phyloP scores from a whole-genome alignment of 1,284 basidiomycete species.

The Cystobasidiaceae sp. region DNA sequence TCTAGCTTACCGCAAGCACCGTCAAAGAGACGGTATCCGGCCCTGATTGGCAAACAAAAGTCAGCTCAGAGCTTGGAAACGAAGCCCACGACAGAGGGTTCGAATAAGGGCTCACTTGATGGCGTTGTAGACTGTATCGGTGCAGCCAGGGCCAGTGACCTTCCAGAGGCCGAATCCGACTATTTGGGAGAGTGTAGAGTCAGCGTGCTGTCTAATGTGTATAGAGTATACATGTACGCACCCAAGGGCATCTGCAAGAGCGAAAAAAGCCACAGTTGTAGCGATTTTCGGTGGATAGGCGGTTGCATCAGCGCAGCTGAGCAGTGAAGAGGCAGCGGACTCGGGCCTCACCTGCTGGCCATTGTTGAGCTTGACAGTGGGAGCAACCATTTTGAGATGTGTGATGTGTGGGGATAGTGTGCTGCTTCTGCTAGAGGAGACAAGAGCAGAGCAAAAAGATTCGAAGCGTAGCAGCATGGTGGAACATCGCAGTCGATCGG shows the following conservation, averaged over 20 bases:
- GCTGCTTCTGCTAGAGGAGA: neutral
- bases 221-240: neutral
- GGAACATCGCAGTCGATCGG: no score
- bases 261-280: neutral
- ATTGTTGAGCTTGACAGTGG: constrained; percentile 24
- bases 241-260: constrained; percentile 24
- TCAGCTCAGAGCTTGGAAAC: neutral
- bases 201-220: neutral
- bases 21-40: constrained; percentile 51
- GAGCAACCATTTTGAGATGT: constrained; percentile 22
- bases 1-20: constrained; percentile 44
- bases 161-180: constrained; percentile 35
- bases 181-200: neutral
- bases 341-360: constrained; percentile 12
- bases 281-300: neutral
- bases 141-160: constrained; percentile 12
- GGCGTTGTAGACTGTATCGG: constrained; percentile 48
- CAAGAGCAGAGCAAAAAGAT: neutral
- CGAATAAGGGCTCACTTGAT: constrained; percentile 42
- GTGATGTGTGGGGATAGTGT: neutral
- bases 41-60: neutral
- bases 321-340: neutral
- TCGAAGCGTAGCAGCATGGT: neutral
- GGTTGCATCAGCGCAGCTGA: neutral
- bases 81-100: neutral